Evolutionary conservation across 2,329 filamentous ascomycete genomes (phyloP).

Genomic region (Cucurbitaria berberidis): DNA sequence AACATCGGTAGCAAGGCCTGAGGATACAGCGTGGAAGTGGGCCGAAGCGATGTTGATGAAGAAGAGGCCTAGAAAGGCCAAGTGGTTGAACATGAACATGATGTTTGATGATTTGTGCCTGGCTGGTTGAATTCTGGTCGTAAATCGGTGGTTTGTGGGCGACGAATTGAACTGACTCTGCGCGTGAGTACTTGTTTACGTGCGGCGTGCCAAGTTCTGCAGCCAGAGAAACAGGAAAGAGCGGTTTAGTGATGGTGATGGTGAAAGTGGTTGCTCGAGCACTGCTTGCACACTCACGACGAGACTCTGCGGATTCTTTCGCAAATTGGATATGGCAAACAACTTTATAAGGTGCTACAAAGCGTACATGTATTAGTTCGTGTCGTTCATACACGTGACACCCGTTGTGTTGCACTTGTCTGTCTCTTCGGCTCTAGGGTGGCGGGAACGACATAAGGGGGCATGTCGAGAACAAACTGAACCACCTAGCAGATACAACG

Average conservation of each 20-base stretch:
- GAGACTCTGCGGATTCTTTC: neutral
- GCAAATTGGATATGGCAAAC: neutral
- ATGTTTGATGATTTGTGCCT: neutral
- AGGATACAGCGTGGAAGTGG: constrained; percentile 1
- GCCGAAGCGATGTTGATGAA: constrained; percentile 9
- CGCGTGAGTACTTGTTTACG: neutral
- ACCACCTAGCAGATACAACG: no score
- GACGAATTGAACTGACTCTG: no score
- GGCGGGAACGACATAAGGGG: neutral
- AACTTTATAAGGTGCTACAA: neutral
- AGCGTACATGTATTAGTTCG: neutral
- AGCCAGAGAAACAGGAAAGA: neutral
- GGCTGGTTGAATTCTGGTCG: no score
- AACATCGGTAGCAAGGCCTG: neutral
- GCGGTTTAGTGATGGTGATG: neutral
- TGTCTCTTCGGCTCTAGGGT: no score
- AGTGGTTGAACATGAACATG: constrained; percentile 12
- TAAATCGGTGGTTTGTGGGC: no score
- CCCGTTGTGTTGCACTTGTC: neutral
- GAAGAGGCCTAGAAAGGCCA: constrained; percentile 6
- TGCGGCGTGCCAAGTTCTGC: neutral
- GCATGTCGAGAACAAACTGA: neutral
- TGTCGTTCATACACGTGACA: no score
- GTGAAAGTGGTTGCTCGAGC: neutral
- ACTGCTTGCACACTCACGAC: neutral